Conservation (phyloP, 495 filamentous ascomycete genomes). For the Penicillium coffeae region DNA sequence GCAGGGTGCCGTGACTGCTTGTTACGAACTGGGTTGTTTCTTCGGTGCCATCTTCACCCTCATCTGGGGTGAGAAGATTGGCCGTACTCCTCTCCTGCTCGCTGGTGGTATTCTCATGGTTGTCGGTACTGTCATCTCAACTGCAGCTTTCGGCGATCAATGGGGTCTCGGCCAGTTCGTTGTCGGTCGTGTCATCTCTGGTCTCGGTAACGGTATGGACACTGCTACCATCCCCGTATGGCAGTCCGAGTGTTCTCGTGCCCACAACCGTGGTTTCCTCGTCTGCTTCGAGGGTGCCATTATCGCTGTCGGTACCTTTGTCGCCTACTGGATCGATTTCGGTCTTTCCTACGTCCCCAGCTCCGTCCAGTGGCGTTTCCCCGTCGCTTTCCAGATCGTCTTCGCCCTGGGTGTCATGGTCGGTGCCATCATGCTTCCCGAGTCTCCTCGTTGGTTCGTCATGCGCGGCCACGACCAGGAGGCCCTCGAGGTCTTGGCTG, state of each 20-base stretch:
- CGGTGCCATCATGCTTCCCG: conserved; percentile 61
- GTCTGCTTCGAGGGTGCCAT: conserved; percentile 79
- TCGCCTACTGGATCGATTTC: conserved; percentile 84
- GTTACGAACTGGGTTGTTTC: conserved; percentile 77
- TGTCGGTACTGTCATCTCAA: conserved; percentile 67
- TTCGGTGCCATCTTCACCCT: conserved; percentile 72
- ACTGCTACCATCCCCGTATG: conserved; percentile 74
- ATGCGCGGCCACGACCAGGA: conserved; percentile 56
- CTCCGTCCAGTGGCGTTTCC: conserved; percentile 57
- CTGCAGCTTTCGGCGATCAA: conserved; percentile 43
- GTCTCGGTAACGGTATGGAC: conserved; percentile 72
- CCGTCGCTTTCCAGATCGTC: conserved; percentile 74
- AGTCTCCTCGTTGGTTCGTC: conserved; percentile 74
- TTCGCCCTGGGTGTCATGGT: conserved; percentile 60
- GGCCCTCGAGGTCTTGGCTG: conserved; percentile 60
- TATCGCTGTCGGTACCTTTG: conserved; percentile 72
- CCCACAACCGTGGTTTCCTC: conserved; percentile 71
- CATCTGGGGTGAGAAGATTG: conserved; percentile 61
- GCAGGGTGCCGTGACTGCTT: conserved; percentile 74
- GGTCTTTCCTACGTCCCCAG: conserved; percentile 58
- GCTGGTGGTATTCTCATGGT: conserved; percentile 68
- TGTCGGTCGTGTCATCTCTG: conserved; percentile 66
- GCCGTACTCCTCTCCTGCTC: conserved; percentile 59
- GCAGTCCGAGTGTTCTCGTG: conserved; percentile 67
- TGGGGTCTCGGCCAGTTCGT: conserved; percentile 63